Evolutionary conservation across 495 filamentous ascomycete species (phyloP).

Genomic region (Barbatosphaeria neglecta): DNA sequence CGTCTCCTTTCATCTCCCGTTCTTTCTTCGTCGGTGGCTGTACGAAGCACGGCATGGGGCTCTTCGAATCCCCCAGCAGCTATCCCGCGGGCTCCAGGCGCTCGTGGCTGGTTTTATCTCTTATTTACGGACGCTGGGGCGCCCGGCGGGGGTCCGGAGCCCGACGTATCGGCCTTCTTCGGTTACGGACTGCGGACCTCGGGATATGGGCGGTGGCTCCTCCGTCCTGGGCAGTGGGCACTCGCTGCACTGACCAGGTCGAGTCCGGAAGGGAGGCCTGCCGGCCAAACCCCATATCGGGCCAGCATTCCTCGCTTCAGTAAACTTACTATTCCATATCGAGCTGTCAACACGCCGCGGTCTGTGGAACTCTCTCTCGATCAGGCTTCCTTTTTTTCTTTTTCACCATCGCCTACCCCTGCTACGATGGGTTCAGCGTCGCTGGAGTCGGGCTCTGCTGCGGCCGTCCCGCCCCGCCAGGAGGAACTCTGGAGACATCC

Average conservation of each 20-base stretch:
- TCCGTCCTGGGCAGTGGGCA: too few species aligned
- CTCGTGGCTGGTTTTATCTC: too few species aligned
- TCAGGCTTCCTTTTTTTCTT: neutral
- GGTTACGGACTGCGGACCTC: neutral
- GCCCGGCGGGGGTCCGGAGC: neutral
- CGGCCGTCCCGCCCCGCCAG: slow-evolving; percentile 16
- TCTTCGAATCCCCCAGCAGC: too few species aligned
- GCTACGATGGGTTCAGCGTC: neutral
- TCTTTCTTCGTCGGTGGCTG: too few species aligned
- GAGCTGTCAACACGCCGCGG: too few species aligned
- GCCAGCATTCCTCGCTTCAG: too few species aligned
- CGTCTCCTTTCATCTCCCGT: too few species aligned
- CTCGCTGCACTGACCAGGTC: too few species aligned
- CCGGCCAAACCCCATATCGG: neutral
- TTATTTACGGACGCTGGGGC: too few species aligned
- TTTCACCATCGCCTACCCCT: neutral
- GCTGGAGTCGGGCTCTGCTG: neutral
- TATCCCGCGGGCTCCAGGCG: too few species aligned
- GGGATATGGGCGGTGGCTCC: neutral
- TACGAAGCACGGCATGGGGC: too few species aligned
- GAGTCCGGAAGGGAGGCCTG: neutral
- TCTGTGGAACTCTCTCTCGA: neutral
- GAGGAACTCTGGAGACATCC: slow-evolving; percentile 56
- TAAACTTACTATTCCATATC: too few species aligned
- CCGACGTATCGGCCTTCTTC: neutral